Percentiles rank a stretch among this genome's conserved stretches.
Evolutionary conservation across 495 filamentous ascomycete genomes (phyloP).

Genomic region (Pyrenula massariospora): DNA sequence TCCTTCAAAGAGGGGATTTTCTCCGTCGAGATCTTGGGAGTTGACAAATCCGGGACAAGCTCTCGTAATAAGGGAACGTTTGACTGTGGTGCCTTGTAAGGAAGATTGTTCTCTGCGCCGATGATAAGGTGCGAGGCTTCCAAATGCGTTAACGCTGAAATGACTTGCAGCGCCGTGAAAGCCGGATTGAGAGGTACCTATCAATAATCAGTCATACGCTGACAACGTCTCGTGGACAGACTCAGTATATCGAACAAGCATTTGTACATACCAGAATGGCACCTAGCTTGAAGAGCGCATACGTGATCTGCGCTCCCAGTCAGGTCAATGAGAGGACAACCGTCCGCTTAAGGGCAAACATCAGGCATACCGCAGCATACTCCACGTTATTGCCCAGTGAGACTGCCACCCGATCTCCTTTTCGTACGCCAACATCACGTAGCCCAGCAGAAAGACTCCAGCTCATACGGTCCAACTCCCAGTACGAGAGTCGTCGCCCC

Average conservation of each 20-base stretch:
- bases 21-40: conserved; percentile 44
- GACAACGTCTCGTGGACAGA: too few species aligned
- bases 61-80: conserved; percentile 60
- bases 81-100: conserved; percentile 65
- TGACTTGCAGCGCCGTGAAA: conserved; percentile 72
- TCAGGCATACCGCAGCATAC: conserved; percentile 51
- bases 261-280: conserved; percentile 56
- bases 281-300: conserved; percentile 86
- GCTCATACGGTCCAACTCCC: conserved; percentile 59
- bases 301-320: conserved; percentile 41
- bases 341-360: neutral
- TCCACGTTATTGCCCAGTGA: conserved; percentile 78
- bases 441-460: conserved; percentile 69
- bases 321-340: conserved; percentile 1
- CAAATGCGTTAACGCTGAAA: conserved; percentile 67
- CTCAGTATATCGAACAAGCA: too few species aligned
- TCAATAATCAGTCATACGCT: neutral
- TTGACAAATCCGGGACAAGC: conserved; percentile 48
- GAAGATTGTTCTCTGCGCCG: conserved; percentile 72
- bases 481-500: conserved; percentile 56
- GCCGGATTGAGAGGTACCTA: conserved; percentile 83
- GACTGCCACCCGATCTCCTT: conserved; percentile 78
- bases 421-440: conserved; percentile 60
- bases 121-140: conserved; percentile 67
- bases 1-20: conserved; percentile 55